Evolutionary conservation across 1,139 yeast genomes (phyloP).

Genomic region (Geotrichum restrictum): DNA sequence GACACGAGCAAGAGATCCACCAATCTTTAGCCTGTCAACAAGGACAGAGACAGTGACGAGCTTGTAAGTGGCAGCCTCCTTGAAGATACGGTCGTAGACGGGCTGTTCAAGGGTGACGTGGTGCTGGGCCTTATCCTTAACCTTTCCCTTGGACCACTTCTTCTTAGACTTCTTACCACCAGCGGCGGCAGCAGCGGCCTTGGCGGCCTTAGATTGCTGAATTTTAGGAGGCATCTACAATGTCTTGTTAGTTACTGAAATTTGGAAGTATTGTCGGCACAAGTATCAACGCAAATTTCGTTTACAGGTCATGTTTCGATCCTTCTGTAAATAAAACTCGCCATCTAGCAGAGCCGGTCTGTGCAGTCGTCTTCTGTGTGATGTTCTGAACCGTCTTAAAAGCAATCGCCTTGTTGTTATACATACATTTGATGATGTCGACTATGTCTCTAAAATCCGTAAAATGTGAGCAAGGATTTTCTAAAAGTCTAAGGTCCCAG

Average conservation of each 20-base stretch:
- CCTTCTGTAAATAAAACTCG: not conserved
- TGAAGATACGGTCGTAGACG: conserved; percentile 97
- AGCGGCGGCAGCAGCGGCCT: conserved; percentile 99
- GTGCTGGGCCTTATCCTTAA: conserved; percentile 99
- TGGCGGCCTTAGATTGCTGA: conserved; percentile 99
- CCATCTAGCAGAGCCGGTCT: not conserved
- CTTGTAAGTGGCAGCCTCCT: conserved; percentile 99
- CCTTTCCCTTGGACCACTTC: conserved; percentile 99
- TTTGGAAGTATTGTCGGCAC: not conserved
- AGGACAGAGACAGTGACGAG: conserved; percentile 95
- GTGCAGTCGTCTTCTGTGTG: not conserved
- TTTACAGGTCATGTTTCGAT: too few relatives aligned
- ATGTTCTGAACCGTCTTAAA: not conserved
- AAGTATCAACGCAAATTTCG: too few relatives aligned
- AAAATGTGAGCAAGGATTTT: conserved; percentile 8
- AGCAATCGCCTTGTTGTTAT: not conserved
- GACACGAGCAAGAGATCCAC: conserved; percentile 98
- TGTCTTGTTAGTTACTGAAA: not conserved
- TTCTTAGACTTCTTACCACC: conserved; percentile 99
- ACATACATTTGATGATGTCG: conserved; percentile 11
- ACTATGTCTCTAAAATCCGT: conserved; percentile 15
- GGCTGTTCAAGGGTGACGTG: conserved; percentile 96
- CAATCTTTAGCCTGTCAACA: conserved; percentile 98
- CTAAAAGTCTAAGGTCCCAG: not conserved
- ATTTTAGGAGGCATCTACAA: conserved; percentile 93